phyloP scores from a whole-genome alignment of 306 rosid genomes.

The Pueraria montana region DNA sequence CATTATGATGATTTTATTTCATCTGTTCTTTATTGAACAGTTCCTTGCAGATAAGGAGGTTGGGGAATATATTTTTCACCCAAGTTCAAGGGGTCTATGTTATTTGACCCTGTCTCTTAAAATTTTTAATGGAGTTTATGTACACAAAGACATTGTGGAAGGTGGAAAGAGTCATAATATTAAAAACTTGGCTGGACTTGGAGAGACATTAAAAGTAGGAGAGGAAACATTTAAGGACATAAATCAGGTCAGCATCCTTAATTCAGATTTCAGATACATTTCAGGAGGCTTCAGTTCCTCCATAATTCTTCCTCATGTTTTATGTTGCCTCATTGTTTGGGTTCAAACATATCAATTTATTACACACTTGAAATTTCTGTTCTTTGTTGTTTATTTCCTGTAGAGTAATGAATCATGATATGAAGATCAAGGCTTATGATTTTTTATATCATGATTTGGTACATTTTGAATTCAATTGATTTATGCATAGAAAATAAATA shows the following conservation, averaged over 20 bases:
- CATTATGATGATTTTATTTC: conserved; percentile 29
- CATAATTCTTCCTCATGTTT: not conserved
- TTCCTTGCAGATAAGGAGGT: conserved; percentile 59
- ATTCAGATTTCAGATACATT: conserved; percentile 25
- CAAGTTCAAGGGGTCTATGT: conserved; percentile 53
- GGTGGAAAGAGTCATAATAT: conserved; percentile 51
- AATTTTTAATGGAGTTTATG: conserved; percentile 49
- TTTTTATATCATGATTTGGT: not conserved
- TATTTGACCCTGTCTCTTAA: conserved; percentile 57
- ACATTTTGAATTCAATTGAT: not conserved
- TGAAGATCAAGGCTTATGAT: not conserved
- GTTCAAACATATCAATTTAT: conserved; percentile 6
- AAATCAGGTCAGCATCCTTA: conserved; percentile 55
- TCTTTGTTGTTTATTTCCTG: conserved; percentile 7
- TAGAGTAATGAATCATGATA: conserved; percentile 7
- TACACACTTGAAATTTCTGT: conserved; percentile 1
- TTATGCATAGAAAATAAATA: too few species aligned
- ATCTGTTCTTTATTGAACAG: conserved; percentile 49
- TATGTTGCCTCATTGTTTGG: not conserved
- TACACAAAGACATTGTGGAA: conserved; percentile 60
- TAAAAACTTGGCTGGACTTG: conserved; percentile 55
- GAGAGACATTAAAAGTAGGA: conserved; percentile 59
- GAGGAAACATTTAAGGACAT: conserved; percentile 53
- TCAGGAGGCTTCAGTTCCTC: conserved; percentile 25
- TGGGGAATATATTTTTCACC: conserved; percentile 64